Evolutionary conservation across 2,329 filamentous ascomycete genomes (phyloP).

Genomic region (Aspergillus transmontanensis): DNA sequence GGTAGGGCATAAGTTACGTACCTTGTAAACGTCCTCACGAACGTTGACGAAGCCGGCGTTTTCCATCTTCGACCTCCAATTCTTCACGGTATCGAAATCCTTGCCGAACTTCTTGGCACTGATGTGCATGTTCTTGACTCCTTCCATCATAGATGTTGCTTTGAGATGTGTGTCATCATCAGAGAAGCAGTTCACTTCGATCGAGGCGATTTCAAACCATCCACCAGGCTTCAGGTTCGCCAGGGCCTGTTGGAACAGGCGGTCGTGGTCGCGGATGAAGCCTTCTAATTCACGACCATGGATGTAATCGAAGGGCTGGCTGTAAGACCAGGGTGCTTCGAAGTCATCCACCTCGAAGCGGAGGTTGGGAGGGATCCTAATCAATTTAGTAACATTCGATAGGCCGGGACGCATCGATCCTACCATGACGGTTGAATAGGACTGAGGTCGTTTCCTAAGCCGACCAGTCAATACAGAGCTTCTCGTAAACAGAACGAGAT

Average conservation of each 20-base stretch:
- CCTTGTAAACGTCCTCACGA: conserved; percentile 49
- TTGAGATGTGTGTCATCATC: conserved; percentile 32
- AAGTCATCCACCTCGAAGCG: conserved; percentile 39
- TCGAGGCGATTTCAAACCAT: conserved; percentile 54
- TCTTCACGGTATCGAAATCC: conserved; percentile 31
- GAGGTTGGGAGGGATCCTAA: conserved; percentile 37
- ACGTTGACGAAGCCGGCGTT: conserved; percentile 59
- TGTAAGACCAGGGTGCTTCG: conserved; percentile 34
- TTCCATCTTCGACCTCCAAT: conserved; percentile 47
- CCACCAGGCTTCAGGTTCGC: conserved; percentile 30
- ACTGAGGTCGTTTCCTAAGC: conserved; percentile 34
- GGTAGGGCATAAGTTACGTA: conserved; percentile 9
- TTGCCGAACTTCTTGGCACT: conserved; percentile 37
- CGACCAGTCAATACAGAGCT: neutral
- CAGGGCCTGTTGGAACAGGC: conserved; percentile 28
- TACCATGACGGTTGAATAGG: conserved; percentile 38
- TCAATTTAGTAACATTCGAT: conserved; percentile 4
- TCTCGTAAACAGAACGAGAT: neutral
- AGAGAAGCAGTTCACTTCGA: conserved; percentile 95
- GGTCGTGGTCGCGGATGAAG: conserved; percentile 30
- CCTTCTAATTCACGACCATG: conserved; percentile 37
- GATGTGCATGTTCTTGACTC: conserved; percentile 32
- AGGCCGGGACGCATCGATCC: neutral
- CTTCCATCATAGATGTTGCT: conserved; percentile 27
- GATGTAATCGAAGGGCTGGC: conserved; percentile 34